A percentile compares a stretch with the other conserved stretches of the same genome.
These are phyloP conservation scores for Astragalus membranaceus DNA, from an alignment of 306 rosid genomes.

Conservation along the genomic window DNA sequence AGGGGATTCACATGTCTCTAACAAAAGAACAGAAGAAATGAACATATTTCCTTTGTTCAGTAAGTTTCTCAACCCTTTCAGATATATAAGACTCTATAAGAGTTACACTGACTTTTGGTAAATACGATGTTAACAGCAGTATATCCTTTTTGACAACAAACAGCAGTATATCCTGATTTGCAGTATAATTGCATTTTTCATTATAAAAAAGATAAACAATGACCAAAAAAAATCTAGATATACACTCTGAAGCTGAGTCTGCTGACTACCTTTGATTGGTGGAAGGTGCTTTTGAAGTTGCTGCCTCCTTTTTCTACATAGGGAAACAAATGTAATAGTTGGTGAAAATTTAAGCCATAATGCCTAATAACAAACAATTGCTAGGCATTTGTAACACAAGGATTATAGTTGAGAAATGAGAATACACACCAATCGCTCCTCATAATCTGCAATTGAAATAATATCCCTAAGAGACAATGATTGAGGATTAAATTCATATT, in stretches of 20 bases:
- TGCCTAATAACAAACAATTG: background rate
- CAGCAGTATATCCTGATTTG: background rate
- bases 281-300: conserved; percentile 27
- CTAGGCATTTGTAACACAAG: background rate
- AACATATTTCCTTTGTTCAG: background rate
- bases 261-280: conserved; percentile 63
- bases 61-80: conserved; percentile 9
- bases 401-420: conserved; percentile 7
- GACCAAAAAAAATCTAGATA: background rate
- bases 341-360: conserved; percentile 13
- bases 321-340: conserved; percentile 2
- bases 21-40: background rate
- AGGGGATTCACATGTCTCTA: background rate
- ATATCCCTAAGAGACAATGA: conserved; percentile 56
- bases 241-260: background rate
- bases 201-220: background rate
- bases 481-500: conserved; percentile 60
- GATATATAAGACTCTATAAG: background rate
- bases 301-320: conserved; percentile 69
- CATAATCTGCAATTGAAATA: conserved; percentile 59
- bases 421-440: conserved; percentile 54
- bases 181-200: background rate
- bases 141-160: too few relatives aligned
- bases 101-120: background rate
- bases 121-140: background rate